A percentile compares a stretch with the other conserved stretches of the same genome.
Conservation (phyloP, 1,139 yeast genomes). For the Blastobotrys aristatus region DNA sequence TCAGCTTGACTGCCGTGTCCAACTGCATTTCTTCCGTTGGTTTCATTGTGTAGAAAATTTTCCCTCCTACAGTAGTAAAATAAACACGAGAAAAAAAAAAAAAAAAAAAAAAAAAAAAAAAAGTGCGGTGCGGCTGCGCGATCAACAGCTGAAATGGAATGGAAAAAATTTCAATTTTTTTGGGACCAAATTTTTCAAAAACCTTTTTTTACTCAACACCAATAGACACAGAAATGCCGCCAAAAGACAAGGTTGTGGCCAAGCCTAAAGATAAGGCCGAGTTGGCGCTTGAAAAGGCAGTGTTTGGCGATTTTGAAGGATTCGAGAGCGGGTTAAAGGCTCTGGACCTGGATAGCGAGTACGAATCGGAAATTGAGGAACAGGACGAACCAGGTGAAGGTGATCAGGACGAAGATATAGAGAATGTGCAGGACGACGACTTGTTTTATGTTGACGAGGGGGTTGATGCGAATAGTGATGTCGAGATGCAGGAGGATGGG, state of each 20-base stretch:
- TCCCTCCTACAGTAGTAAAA: conserved; percentile 10
- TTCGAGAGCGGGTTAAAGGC: conserved; percentile 64
- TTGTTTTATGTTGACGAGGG: conserved; percentile 34
- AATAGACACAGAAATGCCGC: conserved; percentile 4
- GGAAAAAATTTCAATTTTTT: conserved; percentile 4
- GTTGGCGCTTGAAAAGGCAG: conserved; percentile 67
- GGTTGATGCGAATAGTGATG: conserved; percentile 40
- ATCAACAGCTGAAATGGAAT: background rate
- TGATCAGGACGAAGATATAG: conserved; percentile 23
- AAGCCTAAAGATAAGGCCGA: conserved; percentile 71
- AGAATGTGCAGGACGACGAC: conserved; percentile 34
- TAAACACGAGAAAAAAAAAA: background rate
- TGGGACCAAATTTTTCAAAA: no score
- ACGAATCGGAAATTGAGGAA: conserved; percentile 32
- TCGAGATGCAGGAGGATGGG: conserved; percentile 21
- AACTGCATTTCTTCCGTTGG: conserved; percentile 17
- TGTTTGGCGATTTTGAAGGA: conserved; percentile 83
- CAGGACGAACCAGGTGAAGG: conserved; percentile 20
- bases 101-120: background rate
- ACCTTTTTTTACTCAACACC: background rate
- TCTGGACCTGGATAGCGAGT: conserved; percentile 41
- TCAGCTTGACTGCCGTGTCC: conserved; percentile 53
- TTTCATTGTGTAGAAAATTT: background rate
- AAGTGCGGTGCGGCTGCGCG: conserved; percentile 10
- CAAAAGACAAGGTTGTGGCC: conserved; percentile 1